phyloP scores from a whole-genome alignment of 768 basidiomycete species.

The Lactarius deliciosus region DNA sequence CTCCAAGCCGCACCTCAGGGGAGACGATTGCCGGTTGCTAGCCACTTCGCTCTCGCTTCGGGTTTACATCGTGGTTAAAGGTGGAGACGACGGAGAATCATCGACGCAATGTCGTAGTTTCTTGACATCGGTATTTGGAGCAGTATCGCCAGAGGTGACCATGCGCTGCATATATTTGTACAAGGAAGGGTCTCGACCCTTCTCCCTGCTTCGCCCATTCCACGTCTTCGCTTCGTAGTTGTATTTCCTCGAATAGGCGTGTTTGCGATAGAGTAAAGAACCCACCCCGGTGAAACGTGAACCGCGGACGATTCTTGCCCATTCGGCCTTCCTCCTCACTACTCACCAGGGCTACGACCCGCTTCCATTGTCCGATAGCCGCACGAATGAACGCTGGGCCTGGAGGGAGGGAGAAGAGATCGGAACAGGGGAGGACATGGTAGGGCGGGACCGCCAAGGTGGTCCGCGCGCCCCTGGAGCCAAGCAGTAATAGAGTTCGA shows the following conservation, averaged over 20 bases:
- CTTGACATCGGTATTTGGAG: constrained; percentile 14
- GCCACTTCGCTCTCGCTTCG: constrained; percentile 6
- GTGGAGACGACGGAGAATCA: constrained; percentile 24
- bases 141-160: constrained; percentile 7
- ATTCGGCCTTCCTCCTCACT: constrained; percentile 3
- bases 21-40: constrained; percentile 21
- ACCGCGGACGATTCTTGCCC: constrained; percentile 2
- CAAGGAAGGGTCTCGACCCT: not conserved
- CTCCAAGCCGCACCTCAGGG: not conserved
- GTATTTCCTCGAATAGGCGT: constrained; percentile 6
- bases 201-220: not conserved
- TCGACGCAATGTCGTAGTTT: constrained; percentile 26
- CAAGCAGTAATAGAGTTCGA: not conserved
- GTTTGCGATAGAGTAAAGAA: constrained; percentile 1
- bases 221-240: not conserved
- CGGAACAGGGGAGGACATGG: not conserved
- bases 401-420: not conserved
- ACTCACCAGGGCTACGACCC: not conserved
- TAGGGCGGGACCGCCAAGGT: not conserved
- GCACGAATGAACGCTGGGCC: constrained; percentile 1
- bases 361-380: constrained; percentile 12
- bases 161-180: not conserved
- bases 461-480: not conserved
- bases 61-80: not conserved
- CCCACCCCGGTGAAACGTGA: not conserved